Base-by-base conservation (phyloP, 768 basidiomycete genomes). In the Rhizopogon rudus region DNA sequence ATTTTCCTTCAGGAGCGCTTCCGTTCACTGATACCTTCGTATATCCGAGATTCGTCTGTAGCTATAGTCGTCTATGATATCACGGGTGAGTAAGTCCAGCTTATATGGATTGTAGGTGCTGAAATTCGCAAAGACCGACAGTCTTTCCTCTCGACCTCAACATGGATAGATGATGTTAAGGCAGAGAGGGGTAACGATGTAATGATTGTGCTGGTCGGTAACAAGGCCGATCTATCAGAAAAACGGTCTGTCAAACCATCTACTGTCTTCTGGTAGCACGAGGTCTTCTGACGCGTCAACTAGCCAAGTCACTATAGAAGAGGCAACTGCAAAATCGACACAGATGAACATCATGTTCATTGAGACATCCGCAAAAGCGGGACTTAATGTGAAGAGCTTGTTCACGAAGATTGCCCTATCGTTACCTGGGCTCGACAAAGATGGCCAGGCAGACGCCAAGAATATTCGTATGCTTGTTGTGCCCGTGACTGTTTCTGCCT, bases 391-490 rank as follows among this genome's bases (percentile, higher is more conserved):
- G 58, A 99, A 99, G 77, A 91, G 91, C 61, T 72, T 99, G 61
- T 99, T 99, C 81, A 95, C 98, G 78, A 98, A 98, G 80, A 99
- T 99, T 61, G 97, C 97, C 1, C 86, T 98, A 87, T 94, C 94
- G 2, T 73, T 99, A 49, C 96, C 97, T 17, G 97, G 97, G 12
- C 94, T 94, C 84, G 93, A 95, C 65, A 93, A 89, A 68, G 91
- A 87, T 37, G 77, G 64, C 22, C 84, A 86, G 60, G 73, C 70
- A 40, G 80, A 86, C 58, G 65, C 77, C n/a, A 75, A 78, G 58
- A 81, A 80, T 54, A 61, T 77, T 14, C 80, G 80, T 81, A 63
- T 33, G 68, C 65, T 44, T 46, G 42, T 44, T 51, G 16, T 3
- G 33, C 42, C 40, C 40, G n/a, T 14, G 37, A 39, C 44, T 41